Percentiles rank a stretch among this genome's conserved stretches.
phyloP scores from a whole-genome alignment of 352 stramenopile genomes.

The Peronospora tabacina region DNA sequence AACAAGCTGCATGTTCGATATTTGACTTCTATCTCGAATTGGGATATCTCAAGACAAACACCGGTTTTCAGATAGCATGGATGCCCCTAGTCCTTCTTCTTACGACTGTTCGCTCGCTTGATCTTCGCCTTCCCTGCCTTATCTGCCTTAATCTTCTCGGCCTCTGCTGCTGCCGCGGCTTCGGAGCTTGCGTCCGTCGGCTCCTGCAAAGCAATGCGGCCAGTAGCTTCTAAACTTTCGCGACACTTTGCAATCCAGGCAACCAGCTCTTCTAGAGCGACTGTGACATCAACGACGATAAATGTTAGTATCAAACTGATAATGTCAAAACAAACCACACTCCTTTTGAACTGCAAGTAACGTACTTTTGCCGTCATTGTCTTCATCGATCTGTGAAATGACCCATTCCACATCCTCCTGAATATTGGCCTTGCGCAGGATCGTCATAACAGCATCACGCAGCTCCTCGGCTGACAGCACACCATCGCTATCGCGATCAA shows the following conservation, averaged over 20 bases:
- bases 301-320: constrained; percentile 12
- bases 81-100: constrained; percentile 47
- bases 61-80: constrained; percentile 8
- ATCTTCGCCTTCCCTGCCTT: constrained; percentile 44
- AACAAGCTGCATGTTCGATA: neutral
- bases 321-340: neutral
- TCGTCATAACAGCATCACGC: constrained; percentile 90
- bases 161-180: constrained; percentile 23
- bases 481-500: constrained; percentile 96
- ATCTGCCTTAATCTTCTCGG: constrained; percentile 23
- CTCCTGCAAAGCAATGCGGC: constrained; percentile 57
- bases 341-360: constrained; percentile 11
- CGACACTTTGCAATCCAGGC: constrained; percentile 83
- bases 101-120: constrained; percentile 62
- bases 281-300: constrained; percentile 36
- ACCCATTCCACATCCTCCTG: constrained; percentile 93
- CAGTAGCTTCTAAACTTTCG: constrained; percentile 83
- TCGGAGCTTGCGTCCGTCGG: constrained; percentile 23
- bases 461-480: constrained; percentile 94
- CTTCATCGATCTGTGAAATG: constrained; percentile 88
- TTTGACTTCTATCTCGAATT: neutral
- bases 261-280: constrained; percentile 90
- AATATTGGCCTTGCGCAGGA: constrained; percentile 91
- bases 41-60: constrained; percentile 7
- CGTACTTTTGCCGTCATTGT: constrained; percentile 86